These are phyloP conservation scores for Flammula alnicola DNA, from an alignment of 1,284 basidiomycete species.

Conservation along the genomic window DNA sequence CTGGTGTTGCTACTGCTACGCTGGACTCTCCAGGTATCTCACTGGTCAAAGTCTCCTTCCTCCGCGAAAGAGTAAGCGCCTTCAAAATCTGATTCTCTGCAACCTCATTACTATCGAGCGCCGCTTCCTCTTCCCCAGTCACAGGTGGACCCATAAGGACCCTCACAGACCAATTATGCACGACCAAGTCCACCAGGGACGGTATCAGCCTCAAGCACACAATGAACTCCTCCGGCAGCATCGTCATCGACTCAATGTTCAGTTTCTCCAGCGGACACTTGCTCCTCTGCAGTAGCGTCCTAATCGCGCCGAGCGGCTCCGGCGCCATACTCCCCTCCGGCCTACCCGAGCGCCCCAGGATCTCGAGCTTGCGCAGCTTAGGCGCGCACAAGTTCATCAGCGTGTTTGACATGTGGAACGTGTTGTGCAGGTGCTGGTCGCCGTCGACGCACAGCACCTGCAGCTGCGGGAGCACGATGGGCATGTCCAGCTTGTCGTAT, in stretches of 20 bases:
- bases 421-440: constrained; percentile 29
- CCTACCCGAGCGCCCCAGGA: constrained; percentile 27
- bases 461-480: constrained; percentile 26
- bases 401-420: constrained; percentile 32
- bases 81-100: constrained; percentile 28
- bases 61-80: constrained; percentile 23
- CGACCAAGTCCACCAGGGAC: constrained; percentile 22
- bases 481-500: constrained; percentile 17
- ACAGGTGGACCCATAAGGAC: constrained; percentile 9
- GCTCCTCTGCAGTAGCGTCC: constrained; percentile 23
- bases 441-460: constrained; percentile 28
- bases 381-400: constrained; percentile 27
- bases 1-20: too few relatives aligned
- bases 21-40: too few relatives aligned
- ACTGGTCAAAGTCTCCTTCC: too few relatives aligned
- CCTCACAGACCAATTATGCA: constrained; percentile 28
- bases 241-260: constrained; percentile 27
- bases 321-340: constrained; percentile 19
- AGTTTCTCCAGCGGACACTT: constrained; percentile 27
- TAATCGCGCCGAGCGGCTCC: constrained; percentile 26
- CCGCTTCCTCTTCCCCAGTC: constrained; percentile 7
- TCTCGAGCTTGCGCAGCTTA: constrained; percentile 25
- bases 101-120: constrained; percentile 15
- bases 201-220: constrained; percentile 26
- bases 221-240: constrained; percentile 26